phyloP scores from a whole-genome alignment of 179 eudicot species.

The Camellia oleifera region DNA sequence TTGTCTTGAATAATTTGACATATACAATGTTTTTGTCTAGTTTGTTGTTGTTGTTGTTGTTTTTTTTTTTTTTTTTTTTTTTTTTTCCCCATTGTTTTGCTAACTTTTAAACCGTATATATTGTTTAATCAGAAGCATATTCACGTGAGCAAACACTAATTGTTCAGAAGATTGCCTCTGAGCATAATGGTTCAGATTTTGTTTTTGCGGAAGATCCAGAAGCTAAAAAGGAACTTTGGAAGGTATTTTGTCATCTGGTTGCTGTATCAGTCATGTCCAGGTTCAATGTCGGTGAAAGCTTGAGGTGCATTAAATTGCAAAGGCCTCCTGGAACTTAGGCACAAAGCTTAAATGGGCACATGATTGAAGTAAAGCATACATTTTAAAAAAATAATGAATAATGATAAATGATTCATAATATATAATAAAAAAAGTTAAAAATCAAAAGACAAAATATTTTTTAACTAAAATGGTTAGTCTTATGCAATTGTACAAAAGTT shows the following conservation, averaged over 20 bases:
- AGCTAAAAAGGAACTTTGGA: slow-evolving; percentile 97
- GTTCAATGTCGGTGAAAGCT: neutral
- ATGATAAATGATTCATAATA: too few relatives aligned
- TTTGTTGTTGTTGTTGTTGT: neutral
- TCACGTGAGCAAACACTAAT: slow-evolving; percentile 79
- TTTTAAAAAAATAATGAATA: too few relatives aligned
- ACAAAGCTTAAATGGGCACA: too few relatives aligned
- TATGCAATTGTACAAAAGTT: too few relatives aligned
- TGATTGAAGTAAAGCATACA: too few relatives aligned
- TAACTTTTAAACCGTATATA: neutral
- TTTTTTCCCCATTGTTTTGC: neutral
- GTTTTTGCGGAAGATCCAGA: slow-evolving; percentile 86
- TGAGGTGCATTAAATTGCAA: neutral
- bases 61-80: neutral
- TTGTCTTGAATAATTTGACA: too few relatives aligned
- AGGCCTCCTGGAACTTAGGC: neutral
- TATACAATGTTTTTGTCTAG: too few relatives aligned
- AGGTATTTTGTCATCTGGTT: slow-evolving; percentile 43
- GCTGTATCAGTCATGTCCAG: neutral
- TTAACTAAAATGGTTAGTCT: too few relatives aligned
- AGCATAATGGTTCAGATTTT: slow-evolving; percentile 90
- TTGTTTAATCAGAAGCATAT: slow-evolving; percentile 66
- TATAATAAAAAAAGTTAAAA: too few relatives aligned
- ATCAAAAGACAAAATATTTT: too few relatives aligned
- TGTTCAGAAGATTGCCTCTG: slow-evolving; percentile 83